Evolutionary conservation across 371 early-diverging fungal species (phyloP), one percentile per base, ranked within the genome.

Genomic region (Mucor saturninus): DNA sequence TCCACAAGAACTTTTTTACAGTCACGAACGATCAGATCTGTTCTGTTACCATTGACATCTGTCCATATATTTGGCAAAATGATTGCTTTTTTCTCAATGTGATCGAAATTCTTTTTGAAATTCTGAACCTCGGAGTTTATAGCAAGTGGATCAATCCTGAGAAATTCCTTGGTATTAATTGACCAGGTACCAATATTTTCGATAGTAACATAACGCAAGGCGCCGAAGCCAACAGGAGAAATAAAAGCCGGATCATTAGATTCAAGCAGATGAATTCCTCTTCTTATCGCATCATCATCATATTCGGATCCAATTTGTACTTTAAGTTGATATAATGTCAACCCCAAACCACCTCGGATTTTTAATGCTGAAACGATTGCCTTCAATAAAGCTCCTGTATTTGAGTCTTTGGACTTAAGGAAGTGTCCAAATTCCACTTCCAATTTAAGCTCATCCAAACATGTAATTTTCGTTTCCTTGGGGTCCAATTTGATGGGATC

Each of bases 1-100:
- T 71, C 69, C 5, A 69, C 13, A n/a, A 79, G 15, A 1, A 50
- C 45, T 26, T 60, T 61, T 11, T 65, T 40, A 59, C 67, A 71
- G 4, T 63, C 69, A 9, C 59, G 45, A 39, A 67, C 9, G 5
- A 76, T 51, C 8, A 61, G 9, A 21, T 48, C 51, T 2, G 70
- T 74, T 0, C 50, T 32, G 3, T 26, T 26, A 10, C 80, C 80
- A 49, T 69, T 74, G 26, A 73, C 45, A 40, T 71, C 70, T 6
- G 58, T 62, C 76, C 76, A 79, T 13, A 74, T 29, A 1, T 59
- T 67, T n/a, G 76, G 71, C 4, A 56, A 15, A 28, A 72, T 54
- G 14, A 64, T 14, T 21, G 49, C 45, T 40, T 63, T 60, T n/a
- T 61, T 50, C n/a, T 32, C 21, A 5, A 9, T 26, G 21, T 6